These are phyloP conservation scores for Sclerotinia nivalis DNA, from an alignment of 2,329 filamentous ascomycete species.

Conservation along the genomic window DNA sequence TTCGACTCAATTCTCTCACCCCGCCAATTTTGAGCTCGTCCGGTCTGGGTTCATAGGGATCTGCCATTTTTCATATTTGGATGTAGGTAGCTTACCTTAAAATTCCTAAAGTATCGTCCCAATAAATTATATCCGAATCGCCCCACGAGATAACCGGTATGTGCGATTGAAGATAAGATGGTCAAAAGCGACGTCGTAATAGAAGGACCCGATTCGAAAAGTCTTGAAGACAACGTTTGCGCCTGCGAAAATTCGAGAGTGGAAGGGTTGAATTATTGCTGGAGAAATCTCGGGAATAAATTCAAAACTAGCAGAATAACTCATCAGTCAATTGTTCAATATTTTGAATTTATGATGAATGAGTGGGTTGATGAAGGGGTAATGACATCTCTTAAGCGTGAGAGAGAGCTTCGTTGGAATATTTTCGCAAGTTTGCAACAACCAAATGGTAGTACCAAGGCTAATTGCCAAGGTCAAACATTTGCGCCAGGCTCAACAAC, in stretches of 20 bases:
- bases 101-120: slow-evolving; percentile 30
- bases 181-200: slow-evolving; percentile 28
- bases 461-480: slow-evolving; percentile 29
- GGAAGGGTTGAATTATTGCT: slow-evolving; percentile 38
- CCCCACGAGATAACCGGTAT: slow-evolving; percentile 34
- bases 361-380: slow-evolving; percentile 23
- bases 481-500: slow-evolving; percentile 38
- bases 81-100: slow-evolving; percentile 36
- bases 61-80: slow-evolving; percentile 31
- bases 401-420: slow-evolving; percentile 25
- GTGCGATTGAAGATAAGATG: slow-evolving; percentile 31
- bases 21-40: slow-evolving; percentile 1
- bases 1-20: not conserved
- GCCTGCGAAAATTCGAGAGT: slow-evolving; percentile 38
- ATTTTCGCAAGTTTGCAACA: slow-evolving; percentile 37
- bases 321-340: slow-evolving; percentile 34
- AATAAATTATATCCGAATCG: slow-evolving; percentile 35
- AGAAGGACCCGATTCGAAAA: slow-evolving; percentile 35
- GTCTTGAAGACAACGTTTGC: slow-evolving; percentile 37
- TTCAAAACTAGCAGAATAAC: slow-evolving; percentile 37
- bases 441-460: slow-evolving; percentile 32
- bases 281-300: slow-evolving; percentile 37
- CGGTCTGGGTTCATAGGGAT: slow-evolving; percentile 20
- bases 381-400: slow-evolving; percentile 16
- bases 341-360: not conserved